These are phyloP conservation scores for Penium margaritaceum DNA, from an alignment of 139 green algal species.

Conservation along the genomic window DNA sequence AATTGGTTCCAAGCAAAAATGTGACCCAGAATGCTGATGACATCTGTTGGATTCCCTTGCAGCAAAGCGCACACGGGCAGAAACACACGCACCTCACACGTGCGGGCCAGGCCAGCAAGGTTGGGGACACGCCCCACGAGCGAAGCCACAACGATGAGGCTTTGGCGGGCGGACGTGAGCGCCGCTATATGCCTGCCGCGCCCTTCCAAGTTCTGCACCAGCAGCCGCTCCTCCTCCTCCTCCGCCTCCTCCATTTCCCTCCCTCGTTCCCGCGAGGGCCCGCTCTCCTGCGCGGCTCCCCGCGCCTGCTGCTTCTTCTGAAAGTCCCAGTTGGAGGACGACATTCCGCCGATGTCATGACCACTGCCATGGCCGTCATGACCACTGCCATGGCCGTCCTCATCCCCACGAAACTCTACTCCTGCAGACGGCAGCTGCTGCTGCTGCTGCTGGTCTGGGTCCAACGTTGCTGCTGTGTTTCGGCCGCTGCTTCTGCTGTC, in stretches of 20 bases:
- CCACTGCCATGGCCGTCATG: no score
- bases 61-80: no score
- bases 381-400: no score
- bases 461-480: no score
- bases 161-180: conserved; percentile 42
- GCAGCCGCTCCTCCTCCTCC: conserved; percentile 37
- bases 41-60: no score
- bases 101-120: conserved; percentile 78
- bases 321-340: conserved; percentile 48
- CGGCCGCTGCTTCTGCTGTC: no score
- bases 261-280: conserved; percentile 20
- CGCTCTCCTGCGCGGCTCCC: conserved; percentile 40
- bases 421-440: background rate
- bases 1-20: background rate
- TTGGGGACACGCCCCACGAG: conserved; percentile 82
- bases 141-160: conserved; percentile 80
- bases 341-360: no score
- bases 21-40: background rate
- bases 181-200: conserved; percentile 28
- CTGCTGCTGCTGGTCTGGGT: background rate
- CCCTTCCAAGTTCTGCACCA: conserved; percentile 22
- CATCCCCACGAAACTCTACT: background rate
- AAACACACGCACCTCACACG: conserved; percentile 61
- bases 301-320: conserved; percentile 57
- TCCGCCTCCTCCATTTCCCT: conserved; percentile 38